phyloP scores from a whole-genome alignment of 768 basidiomycete species.

The Amanita brunnescens region DNA sequence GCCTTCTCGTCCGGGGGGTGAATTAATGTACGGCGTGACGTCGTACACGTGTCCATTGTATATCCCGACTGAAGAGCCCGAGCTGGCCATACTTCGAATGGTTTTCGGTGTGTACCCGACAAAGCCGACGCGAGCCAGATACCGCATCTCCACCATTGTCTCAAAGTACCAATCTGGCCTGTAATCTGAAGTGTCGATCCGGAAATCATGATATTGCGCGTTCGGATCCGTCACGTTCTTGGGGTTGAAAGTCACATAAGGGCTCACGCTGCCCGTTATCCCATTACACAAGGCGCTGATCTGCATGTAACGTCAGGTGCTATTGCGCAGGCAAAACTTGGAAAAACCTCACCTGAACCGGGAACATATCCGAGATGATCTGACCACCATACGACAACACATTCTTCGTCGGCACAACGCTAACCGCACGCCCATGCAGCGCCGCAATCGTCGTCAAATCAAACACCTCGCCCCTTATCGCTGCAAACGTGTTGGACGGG shows the following conservation, averaged over 20 bases:
- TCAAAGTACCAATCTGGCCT: conserved; percentile 99
- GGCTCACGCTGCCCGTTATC: conserved; percentile 68
- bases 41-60: conserved; percentile 86
- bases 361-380: conserved; percentile 73
- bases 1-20: conserved; percentile 46
- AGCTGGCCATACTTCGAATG: conserved; percentile 59
- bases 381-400: conserved; percentile 75
- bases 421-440: conserved; percentile 59
- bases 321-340: not conserved
- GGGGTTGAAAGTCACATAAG: conserved; percentile 72
- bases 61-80: conserved; percentile 66
- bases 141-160: conserved; percentile 89
- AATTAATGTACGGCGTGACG: conserved; percentile 68
- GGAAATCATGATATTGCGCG: conserved; percentile 92
- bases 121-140: conserved; percentile 81
- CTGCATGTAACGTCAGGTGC: conserved; percentile 26
- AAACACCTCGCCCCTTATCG: conserved; percentile 92
- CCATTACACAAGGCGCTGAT: conserved; percentile 93
- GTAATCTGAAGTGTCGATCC: conserved; percentile 77
- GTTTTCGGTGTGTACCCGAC: conserved; percentile 75
- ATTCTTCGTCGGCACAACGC: conserved; percentile 65
- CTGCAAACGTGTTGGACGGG: conserved; percentile 70
- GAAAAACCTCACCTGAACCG: conserved; percentile 62
- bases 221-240: conserved; percentile 71
- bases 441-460: conserved; percentile 64